phyloP scores from a whole-genome alignment of 2,329 filamentous ascomycete genomes.

The Colletotrichum simmondsii region DNA sequence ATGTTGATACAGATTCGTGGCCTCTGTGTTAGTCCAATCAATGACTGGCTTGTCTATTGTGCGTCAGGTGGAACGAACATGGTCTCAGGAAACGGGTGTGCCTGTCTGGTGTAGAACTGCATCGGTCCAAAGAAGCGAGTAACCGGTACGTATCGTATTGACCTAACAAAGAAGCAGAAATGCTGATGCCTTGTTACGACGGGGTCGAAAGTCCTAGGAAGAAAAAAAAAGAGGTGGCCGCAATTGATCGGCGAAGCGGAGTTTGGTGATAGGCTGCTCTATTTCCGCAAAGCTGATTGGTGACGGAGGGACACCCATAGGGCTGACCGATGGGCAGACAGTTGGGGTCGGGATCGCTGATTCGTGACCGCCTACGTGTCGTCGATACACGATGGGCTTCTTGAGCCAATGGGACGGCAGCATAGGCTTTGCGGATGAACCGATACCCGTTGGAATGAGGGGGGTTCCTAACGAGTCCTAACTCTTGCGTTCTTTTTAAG shows the following conservation, averaged over 20 bases:
- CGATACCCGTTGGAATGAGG: constrained; percentile 1
- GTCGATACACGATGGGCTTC: constrained; percentile 20
- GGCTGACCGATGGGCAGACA: constrained; percentile 32
- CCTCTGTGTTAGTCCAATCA: background rate
- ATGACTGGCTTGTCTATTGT: background rate
- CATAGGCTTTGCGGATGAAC: constrained; percentile 5
- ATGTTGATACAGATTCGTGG: constrained; percentile 29
- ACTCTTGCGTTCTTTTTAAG: background rate
- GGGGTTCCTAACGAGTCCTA: background rate
- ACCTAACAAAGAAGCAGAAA: background rate
- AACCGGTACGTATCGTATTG: background rate
- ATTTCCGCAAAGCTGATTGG: constrained; percentile 31
- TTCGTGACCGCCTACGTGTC: constrained; percentile 29
- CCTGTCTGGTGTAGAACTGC: background rate
- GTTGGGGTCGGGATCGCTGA: constrained; percentile 1
- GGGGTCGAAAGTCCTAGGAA: constrained; percentile 1
- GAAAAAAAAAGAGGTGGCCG: constrained; percentile 4
- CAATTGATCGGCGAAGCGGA: constrained; percentile 26
- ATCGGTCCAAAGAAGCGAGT: background rate
- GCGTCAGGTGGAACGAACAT: background rate
- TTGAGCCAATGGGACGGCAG: constrained; percentile 13
- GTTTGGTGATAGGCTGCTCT: constrained; percentile 33
- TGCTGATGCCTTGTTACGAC: constrained; percentile 33
- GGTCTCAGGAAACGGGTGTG: background rate
- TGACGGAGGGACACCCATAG: constrained; percentile 7